Base-by-base conservation (phyloP, 1,284 basidiomycete species). In the Hemileia vastatrix region DNA sequence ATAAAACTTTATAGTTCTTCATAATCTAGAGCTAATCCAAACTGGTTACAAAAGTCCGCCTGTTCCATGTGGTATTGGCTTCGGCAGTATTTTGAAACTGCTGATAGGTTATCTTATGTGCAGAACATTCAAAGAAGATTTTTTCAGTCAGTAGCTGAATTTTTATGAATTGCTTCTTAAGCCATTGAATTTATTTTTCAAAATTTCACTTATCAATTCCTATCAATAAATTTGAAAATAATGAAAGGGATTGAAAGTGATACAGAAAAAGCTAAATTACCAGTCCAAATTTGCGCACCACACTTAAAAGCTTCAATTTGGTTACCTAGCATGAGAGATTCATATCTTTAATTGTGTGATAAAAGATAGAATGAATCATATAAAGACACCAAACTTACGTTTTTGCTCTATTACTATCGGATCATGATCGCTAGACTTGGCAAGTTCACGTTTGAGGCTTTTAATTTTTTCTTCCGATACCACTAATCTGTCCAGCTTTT, bases 271-370 rank as follows among this genome's bases (percentile, higher is more conserved):
- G n/a, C n/a, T n/a, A 36, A 50, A 27, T 55, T 19, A 62, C 60
- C 60, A 19, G 60, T 62, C 60, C 60, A 62, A 31, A 54, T 52
- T 50, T 62, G 53, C 8, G 60, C 60, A 21, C 60, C 60, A 31
- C 19, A 36, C 32, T 62, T 62, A 18, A 48, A 62, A 47, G 55
- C 33, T 36, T 55, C 19, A 44, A 43, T 43, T 24, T 48, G 31
- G 49, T 52, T 62, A 45, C 23, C 60, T 62, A 27, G n/a, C 31
- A 11, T 5, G 6, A 33, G 9, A n/a, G n/a, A n/a, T n/a, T n/a
- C n/a, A n/a, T n/a, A n/a, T n/a, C n/a, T n/a, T n/a, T n/a, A n/a
- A n/a, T n/a, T n/a, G n/a, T n/a, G n/a, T n/a, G 32, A 27, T 15
- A 21, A 18, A 27, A 13, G 52, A 54, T 23, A 54, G 15, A 32